Conservation (phyloP, 305 asterid species). For the Andrographis paniculata region DNA sequence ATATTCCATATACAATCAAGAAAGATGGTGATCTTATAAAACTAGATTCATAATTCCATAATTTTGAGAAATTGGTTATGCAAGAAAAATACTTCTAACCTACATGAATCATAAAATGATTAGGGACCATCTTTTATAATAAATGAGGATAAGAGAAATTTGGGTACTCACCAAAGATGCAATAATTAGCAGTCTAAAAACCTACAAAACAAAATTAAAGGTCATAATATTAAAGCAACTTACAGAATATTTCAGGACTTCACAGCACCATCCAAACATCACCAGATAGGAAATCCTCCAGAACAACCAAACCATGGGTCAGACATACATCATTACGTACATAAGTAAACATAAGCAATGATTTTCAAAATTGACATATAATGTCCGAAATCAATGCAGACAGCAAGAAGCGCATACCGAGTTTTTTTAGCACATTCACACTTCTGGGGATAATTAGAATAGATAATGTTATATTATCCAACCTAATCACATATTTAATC, state of each 20-base stretch:
- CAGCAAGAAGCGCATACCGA: too few relatives aligned
- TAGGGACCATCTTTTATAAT: neutral
- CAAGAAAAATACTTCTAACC: neutral
- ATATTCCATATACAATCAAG: too few relatives aligned
- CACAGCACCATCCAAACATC: slow-evolving; percentile 48
- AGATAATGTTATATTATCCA: too few relatives aligned
- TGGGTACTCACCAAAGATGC: neutral
- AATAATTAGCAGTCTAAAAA: too few relatives aligned
- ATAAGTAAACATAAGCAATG: slow-evolving; percentile 18
- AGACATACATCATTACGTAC: slow-evolving; percentile 35
- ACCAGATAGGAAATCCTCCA: slow-evolving; percentile 62
- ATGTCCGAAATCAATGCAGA: too few relatives aligned
- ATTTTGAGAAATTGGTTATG: too few relatives aligned
- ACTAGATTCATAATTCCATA: too few relatives aligned
- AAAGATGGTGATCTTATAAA: too few relatives aligned
- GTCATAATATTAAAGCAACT: neutral
- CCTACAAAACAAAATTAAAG: neutral
- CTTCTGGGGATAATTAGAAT: too few relatives aligned
- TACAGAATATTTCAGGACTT: neutral
- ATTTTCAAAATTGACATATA: too few relatives aligned
- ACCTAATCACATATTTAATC: too few relatives aligned
- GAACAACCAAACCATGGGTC: slow-evolving; percentile 74
- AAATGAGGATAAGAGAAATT: neutral
- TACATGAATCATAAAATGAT: neutral
- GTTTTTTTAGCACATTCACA: too few relatives aligned